phyloP scores from a whole-genome alignment of 768 basidiomycete genomes.

The Agaricus bisporus region DNA sequence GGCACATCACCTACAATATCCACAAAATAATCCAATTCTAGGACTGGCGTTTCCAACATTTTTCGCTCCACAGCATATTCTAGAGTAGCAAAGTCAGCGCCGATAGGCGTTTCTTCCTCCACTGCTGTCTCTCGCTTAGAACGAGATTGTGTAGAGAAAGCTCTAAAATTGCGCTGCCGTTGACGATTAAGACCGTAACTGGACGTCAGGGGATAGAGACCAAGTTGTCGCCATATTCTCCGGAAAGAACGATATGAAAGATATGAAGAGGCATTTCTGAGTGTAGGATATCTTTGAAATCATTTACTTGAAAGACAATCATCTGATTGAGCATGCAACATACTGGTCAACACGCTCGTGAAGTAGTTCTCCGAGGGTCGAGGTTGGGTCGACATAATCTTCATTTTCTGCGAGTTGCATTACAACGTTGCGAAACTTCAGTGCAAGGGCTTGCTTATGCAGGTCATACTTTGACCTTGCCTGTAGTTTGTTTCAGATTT shows the following conservation, averaged over 20 bases:
- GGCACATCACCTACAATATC: constrained; percentile 82
- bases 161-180: constrained; percentile 22
- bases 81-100: constrained; percentile 44
- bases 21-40: constrained; percentile 83
- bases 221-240: constrained; percentile 14
- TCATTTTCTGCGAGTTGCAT: constrained; percentile 72
- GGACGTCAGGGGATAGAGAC: constrained; percentile 21
- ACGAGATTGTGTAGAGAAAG: constrained; percentile 9
- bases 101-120: constrained; percentile 46
- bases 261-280: constrained; percentile 25
- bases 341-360: constrained; percentile 51
- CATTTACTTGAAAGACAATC: background rate
- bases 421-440: constrained; percentile 63
- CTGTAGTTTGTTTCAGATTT: constrained; percentile 28
- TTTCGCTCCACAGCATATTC: constrained; percentile 90
- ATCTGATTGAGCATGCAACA: constrained; percentile 3
- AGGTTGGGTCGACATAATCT: constrained; percentile 64
- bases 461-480: constrained; percentile 76
- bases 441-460: constrained; percentile 72
- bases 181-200: constrained; percentile 28
- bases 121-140: constrained; percentile 26
- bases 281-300: constrained; percentile 23
- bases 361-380: constrained; percentile 55
- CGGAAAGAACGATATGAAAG: constrained; percentile 32
- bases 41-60: constrained; percentile 65